phyloP scores from a whole-genome alignment of 176 grass and related monocot species.

The Aegilops longissima region DNA sequence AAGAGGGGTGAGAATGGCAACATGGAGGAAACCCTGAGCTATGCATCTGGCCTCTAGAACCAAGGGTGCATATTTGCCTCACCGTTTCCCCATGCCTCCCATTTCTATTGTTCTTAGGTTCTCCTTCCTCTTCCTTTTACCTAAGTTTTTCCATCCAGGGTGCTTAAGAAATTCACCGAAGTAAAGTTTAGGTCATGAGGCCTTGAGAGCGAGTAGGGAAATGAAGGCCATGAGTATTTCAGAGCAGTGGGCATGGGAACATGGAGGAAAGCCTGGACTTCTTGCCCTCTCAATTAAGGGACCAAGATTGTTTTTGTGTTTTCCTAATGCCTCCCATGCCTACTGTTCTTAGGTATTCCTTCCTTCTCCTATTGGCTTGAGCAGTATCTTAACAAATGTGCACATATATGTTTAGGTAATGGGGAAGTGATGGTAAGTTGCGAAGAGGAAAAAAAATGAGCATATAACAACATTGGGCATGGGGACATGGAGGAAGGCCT shows the following conservation, averaged over 20 bases:
- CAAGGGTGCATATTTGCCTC: background rate
- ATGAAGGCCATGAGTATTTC: background rate
- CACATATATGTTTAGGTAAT: background rate
- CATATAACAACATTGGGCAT: background rate
- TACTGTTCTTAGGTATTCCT: background rate
- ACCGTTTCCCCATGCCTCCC: constrained; percentile 26
- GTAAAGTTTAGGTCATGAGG: no score
- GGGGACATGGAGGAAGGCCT: background rate
- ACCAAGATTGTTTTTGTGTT: no score
- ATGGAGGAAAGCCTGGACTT: no score
- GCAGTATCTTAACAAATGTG: no score
- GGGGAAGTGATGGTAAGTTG: background rate
- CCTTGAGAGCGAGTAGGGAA: background rate
- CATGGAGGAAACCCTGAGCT: background rate
- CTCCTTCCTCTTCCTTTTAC: constrained; percentile 5
- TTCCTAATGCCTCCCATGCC: constrained; percentile 24
- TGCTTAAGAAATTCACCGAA: no score
- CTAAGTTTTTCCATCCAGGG: background rate
- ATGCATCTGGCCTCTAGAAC: background rate
- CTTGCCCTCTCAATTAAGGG: background rate
- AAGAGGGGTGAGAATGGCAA: constrained; percentile 6
- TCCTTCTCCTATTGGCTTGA: no score
- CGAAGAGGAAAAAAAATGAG: background rate
- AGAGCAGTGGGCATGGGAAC: no score
- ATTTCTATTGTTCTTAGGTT: constrained; percentile 7